Conservation (phyloP, 768 basidiomycete species). For the Nidula microcarpa region DNA sequence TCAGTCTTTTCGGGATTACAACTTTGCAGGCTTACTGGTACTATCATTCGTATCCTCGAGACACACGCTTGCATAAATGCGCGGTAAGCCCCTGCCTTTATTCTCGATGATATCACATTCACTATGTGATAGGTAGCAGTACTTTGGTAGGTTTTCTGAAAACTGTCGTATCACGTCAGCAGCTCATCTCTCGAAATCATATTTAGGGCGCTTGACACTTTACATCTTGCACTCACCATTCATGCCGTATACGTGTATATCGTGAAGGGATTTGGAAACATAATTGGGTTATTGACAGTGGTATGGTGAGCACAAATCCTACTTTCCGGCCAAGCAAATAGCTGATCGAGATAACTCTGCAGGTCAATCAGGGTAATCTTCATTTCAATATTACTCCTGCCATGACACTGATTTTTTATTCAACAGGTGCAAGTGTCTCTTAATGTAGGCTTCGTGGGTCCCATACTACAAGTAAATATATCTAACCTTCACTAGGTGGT, state of each 20-base stretch:
- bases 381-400: background rate
- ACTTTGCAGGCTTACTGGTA: conserved; percentile 36
- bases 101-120: too few relatives aligned
- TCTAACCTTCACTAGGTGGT: conserved; percentile 23
- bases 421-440: conserved; percentile 36
- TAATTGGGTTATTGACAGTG: conserved; percentile 16
- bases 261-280: conserved; percentile 30
- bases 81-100: conserved; percentile 19
- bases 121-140: too few relatives aligned
- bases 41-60: conserved; percentile 32
- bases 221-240: conserved; percentile 28
- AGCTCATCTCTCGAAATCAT: too few relatives aligned
- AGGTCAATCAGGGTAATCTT: conserved; percentile 30
- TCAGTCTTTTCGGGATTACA: conserved; percentile 36
- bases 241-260: conserved; percentile 32
- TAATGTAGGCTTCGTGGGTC: conserved; percentile 25
- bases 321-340: background rate
- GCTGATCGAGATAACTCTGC: background rate
- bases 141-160: too few relatives aligned
- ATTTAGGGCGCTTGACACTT: conserved; percentile 27
- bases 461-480: background rate
- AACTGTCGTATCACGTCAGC: too few relatives aligned
- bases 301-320: conserved; percentile 21
- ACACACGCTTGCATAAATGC: conserved; percentile 29
- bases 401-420: background rate